Evolutionary conservation across 2,329 filamentous ascomycete genomes (phyloP), one percentile per base, ranked within the genome.

Genomic region (Aureobasidium lini): DNA sequence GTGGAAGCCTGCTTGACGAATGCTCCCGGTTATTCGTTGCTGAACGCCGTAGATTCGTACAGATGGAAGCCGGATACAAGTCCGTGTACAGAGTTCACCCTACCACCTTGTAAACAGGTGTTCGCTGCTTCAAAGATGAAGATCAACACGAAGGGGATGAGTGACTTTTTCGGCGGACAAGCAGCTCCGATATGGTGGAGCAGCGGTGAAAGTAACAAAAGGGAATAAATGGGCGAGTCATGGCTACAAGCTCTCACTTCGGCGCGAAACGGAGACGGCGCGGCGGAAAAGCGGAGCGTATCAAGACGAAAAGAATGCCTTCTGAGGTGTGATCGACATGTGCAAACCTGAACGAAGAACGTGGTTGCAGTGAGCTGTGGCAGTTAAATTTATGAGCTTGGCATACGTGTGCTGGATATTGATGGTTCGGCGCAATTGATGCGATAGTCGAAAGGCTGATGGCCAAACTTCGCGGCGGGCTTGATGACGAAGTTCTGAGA

Each of bases 61-160:
- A n/a, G n/a, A 23, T n/a, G 29, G 37, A 29, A 23, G 15, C 29
- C 48, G 48, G 48, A 16, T 16, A 6, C 6, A 42, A 34, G 40
- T 16, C 40, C 40, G 39, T 13, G 15, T 9, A 13, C 28, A 46
- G 16, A 46, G 52, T 56, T 46, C 9, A 28, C 8, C 40, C 40
- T 29, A 46, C 31, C 6, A 10, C 6, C 13, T 46, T 34, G 42
- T 36, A 44, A 46, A 56, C 52, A 53, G 31, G 32, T 44, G 52
- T 56, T 56, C 40, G 52, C 40, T 56, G 31, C 52, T 54, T 43
- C 16, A 36, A 5, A 56, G 40, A 44, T 56, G 52, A 56, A n/a
- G 39, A 44, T 56, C 52, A 56, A 29, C 52, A 46, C 16, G 16
- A 18, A 42, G 50, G n/a, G 50, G 39, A 52, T 36, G 52, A 56